These are phyloP conservation scores for Clitopilus passeckerianus DNA, from an alignment of 768 basidiomycete species.

Conservation along the genomic window DNA sequence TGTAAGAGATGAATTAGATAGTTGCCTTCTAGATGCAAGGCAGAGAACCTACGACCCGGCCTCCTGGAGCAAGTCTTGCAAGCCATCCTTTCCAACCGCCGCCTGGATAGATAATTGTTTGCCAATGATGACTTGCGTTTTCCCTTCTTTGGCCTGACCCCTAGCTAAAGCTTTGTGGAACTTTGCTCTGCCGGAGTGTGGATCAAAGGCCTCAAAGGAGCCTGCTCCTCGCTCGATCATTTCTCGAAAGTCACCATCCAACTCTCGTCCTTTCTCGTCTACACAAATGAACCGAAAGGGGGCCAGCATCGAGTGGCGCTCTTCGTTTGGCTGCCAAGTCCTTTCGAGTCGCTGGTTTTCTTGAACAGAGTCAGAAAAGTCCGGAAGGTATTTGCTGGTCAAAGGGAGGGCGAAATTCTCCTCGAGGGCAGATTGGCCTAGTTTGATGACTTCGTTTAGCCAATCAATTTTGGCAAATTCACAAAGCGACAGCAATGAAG, in stretches of 20 bases:
- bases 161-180: constrained; percentile 49
- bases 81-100: constrained; percentile 49
- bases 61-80: constrained; percentile 47
- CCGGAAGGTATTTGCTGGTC: constrained; percentile 53
- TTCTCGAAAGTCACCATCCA: constrained; percentile 44
- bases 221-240: constrained; percentile 55
- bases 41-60: constrained; percentile 40
- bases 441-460: constrained; percentile 55
- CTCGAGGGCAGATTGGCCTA: constrained; percentile 47
- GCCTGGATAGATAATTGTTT: constrained; percentile 40
- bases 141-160: constrained; percentile 44
- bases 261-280: constrained; percentile 48
- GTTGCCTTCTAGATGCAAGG: not conserved
- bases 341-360: constrained; percentile 43
- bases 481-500: constrained; percentile 54
- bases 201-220: constrained; percentile 57
- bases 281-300: constrained; percentile 56
- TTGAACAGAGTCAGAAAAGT: constrained; percentile 46
- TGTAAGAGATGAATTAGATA: not conserved
- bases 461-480: constrained; percentile 65
- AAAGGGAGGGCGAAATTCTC: constrained; percentile 43
- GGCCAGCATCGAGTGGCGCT: constrained; percentile 48
- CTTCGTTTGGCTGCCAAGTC: constrained; percentile 68
- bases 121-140: constrained; percentile 47
- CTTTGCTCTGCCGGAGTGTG: constrained; percentile 40